Evolutionary conservation across 2,329 filamentous ascomycete species (phyloP), one percentile per base, ranked within the genome.

Genomic region (Pseudophaeomoniella oleicola): DNA sequence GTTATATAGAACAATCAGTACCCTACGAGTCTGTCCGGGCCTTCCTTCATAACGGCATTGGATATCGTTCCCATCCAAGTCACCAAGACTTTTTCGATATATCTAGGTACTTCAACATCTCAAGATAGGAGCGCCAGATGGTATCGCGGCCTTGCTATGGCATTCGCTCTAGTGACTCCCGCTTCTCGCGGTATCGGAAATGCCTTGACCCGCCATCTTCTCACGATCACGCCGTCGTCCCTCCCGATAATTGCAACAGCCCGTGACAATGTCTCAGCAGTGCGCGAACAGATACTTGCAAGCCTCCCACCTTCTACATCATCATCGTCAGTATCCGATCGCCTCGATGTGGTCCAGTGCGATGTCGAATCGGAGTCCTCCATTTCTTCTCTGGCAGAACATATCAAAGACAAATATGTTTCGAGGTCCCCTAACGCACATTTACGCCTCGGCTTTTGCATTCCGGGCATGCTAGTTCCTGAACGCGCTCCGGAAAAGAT

Each of bases 401-500:
- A 53, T 33, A 75, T 75, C 17, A 59, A 59, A 15, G 50, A 58
- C 4, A 57, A 71, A 5, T 79, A 79, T 53, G 39, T 39, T 30
- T 35, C 42, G 32, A 34, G 19, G 14, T 18, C 31, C 9, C 68
- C 71, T 2, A 38, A 54, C 0, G 44, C 50, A 46, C 73, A 81
- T 45, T 67, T 90, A 10, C 79, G 76, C 41, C 68, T 88, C 31
- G 72, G 72, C 2, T 72, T 85, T 47, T 71, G 72, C 18, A 59
- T 86, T 2, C 80, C 83, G 0, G 84, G 83, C 0, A 64, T 87
- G 27, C 67, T 90, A 9, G 68, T 71, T 46, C 73, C 82, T 0
- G 84, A 92, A 52, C 85, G 79, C 54, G 72, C 74, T 1, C 79
- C 77, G 0, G 46, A 57, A 0, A 76, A 82, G 47, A 69, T 90